Evolutionary conservation across 345 rosid species (phyloP).

Genomic region (Geranium rotundifolium): DNA sequence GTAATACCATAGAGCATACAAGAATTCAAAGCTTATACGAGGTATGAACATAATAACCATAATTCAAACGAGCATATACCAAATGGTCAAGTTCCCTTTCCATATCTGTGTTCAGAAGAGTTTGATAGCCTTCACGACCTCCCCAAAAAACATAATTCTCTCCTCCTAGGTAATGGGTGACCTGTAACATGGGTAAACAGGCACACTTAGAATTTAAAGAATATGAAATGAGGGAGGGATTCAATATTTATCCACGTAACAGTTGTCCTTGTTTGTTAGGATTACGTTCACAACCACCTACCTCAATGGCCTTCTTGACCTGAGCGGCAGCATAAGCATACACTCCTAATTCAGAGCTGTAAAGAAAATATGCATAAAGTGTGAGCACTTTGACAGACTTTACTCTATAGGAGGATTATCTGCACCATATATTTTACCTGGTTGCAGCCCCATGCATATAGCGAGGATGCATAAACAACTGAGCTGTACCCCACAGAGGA

Average conservation of each 20-base stretch:
- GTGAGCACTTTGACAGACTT: not conserved
- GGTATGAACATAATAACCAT: not conserved
- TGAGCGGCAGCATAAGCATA: conserved; percentile 97
- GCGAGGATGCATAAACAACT: conserved; percentile 87
- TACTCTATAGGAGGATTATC: not conserved
- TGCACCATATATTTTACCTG: conserved; percentile 26
- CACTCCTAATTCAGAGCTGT: conserved; percentile 71
- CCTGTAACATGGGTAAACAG: conserved; percentile 20
- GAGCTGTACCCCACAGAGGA: conserved; percentile 96
- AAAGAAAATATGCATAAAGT: conserved; percentile 6
- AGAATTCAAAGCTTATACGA: no score
- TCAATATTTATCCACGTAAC: no score
- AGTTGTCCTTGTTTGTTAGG: no score
- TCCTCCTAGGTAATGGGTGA: conserved; percentile 90
- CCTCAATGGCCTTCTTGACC: conserved; percentile 97
- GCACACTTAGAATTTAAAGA: no score
- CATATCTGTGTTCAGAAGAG: conserved; percentile 93
- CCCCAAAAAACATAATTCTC: conserved; percentile 99
- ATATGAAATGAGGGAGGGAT: no score
- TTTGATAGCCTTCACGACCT: conserved; percentile 96
- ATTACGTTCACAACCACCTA: conserved; percentile 19
- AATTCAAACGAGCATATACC: conserved; percentile 20
- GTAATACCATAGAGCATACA: no score
- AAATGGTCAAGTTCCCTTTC: conserved; percentile 84
- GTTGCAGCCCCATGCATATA: conserved; percentile 99